A percentile compares a stretch with the other conserved stretches of the same genome.
These are phyloP conservation scores for Casuarina cunninghamiana DNA, from an alignment of 306 rosid species.

Conservation along the genomic window DNA sequence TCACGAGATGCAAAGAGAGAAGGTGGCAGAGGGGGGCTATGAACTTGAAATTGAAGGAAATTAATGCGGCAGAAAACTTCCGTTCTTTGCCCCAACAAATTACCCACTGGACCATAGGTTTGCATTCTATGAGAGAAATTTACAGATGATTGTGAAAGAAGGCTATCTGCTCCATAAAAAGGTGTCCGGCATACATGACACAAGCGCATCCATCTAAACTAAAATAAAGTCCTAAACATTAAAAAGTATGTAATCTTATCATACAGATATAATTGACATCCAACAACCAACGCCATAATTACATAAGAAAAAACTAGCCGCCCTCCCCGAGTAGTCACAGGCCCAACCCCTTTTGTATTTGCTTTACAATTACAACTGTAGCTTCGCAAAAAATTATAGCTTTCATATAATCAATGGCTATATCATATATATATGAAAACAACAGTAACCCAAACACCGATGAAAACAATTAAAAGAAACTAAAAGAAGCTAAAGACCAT, in stretches of 20 bases:
- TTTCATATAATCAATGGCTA: neutral
- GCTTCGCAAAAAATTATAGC: neutral
- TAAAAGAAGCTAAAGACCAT: neutral
- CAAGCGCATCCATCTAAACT: too few species aligned
- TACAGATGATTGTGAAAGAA: too few species aligned
- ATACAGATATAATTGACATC: neutral
- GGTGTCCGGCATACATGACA: too few species aligned
- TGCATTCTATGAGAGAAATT: too few species aligned
- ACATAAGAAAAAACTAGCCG: neutral
- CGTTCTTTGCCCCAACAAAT: too few species aligned
- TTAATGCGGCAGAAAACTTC: too few species aligned
- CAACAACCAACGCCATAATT: neutral
- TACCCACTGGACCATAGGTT: too few species aligned
- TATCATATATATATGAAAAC: neutral
- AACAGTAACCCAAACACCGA: neutral
- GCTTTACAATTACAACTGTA: neutral
- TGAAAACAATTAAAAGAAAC: neutral
- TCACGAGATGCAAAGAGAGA: too few species aligned
- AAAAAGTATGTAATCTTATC: neutral
- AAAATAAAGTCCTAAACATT: too few species aligned
- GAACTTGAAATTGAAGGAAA: too few species aligned
- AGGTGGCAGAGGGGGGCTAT: too few species aligned
- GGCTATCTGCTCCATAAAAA: too few species aligned
- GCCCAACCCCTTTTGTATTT: neutral
- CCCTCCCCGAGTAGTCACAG: neutral